Evolutionary conservation across 345 rosid species (phyloP), one percentile per base, ranked within the genome.

Genomic region (Cardiospermum halicacabum): DNA sequence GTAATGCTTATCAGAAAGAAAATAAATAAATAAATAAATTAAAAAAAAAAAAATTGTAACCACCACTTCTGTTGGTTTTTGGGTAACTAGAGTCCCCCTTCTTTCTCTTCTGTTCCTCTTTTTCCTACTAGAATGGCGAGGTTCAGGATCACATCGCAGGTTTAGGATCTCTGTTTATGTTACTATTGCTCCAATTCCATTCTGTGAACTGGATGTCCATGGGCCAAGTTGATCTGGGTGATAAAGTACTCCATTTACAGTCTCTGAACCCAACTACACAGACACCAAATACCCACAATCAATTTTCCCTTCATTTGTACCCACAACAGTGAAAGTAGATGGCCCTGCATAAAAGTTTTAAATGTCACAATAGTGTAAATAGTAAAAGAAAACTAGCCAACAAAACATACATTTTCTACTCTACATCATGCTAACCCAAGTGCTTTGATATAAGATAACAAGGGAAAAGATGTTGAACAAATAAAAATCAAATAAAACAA

Each of bases 11-110:
- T 92, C 97, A 1, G 96, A 91, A n/a, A n/a, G n/a, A n/a, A n/a
- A n/a, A n/a, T n/a, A n/a, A n/a, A n/a, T n/a, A n/a, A n/a, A n/a
- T n/a, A n/a, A n/a, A n/a, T n/a, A n/a, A n/a, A n/a, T n/a, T n/a
- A n/a, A n/a, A n/a, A 37, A 92, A 92, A 81, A 84, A 92, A 74
- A 93, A 93, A 72, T 92, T 92, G 78, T 93, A 93, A 53, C 98
- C 97, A 53, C 98, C 97, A 62, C 98, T 93, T 69, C 97, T 79
- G 76, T 93, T 93, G 13, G 97, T 86, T 69, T 93, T 93, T 0
- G 98, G 98, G 68, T 89, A 80, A 83, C 77, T 82, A 8, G 98
- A 96, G 42, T 93, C 98, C 19, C 80, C 86, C 9, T 85, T 67
- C 53, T 96, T 82, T 70, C 84, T 56, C 97, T 82, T 70, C 84